A percentile compares a stretch with the other conserved stretches of the same genome.
Conservation (phyloP, 805 yeast genomes). For the Metschnikowia chrysomelidarum region DNA sequence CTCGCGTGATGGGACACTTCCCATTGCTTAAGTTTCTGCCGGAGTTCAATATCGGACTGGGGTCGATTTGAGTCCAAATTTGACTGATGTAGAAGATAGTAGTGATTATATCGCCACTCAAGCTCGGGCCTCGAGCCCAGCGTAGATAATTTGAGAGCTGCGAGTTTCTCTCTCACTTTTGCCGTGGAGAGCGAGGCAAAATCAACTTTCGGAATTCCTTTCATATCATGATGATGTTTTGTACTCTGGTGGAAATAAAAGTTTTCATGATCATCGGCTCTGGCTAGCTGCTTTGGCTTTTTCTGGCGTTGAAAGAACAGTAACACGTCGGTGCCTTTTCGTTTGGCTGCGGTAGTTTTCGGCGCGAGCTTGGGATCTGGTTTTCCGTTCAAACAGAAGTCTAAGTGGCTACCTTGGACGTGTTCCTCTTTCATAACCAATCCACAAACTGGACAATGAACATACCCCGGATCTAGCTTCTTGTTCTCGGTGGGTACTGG, state of each 20-base stretch:
- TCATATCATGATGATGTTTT: slow-evolving; percentile 26
- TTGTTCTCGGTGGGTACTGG: slow-evolving; percentile 4
- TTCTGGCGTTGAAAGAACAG: slow-evolving; percentile 28
- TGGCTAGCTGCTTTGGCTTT: slow-evolving; percentile 7
- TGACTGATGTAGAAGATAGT: slow-evolving; percentile 74
- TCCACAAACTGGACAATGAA: slow-evolving; percentile 68
- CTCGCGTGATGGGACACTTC: slow-evolving; percentile 47
- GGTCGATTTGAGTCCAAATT: slow-evolving; percentile 74
- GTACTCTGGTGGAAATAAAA: slow-evolving; percentile 33
- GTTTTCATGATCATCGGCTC: slow-evolving; percentile 21
- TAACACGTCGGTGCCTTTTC: slow-evolving; percentile 24
- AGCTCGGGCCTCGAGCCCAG: slow-evolving; percentile 62
- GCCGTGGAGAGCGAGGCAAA: slow-evolving; percentile 56
- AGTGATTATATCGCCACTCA: slow-evolving; percentile 74
- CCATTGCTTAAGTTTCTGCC: slow-evolving; percentile 63
- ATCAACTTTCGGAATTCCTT: slow-evolving; percentile 61
- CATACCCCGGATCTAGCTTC: slow-evolving; percentile 25
- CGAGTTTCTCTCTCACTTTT: slow-evolving; percentile 59
- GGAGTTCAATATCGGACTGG: slow-evolving; percentile 50
- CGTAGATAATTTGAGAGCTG: slow-evolving; percentile 53
- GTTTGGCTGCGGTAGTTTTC: slow-evolving; percentile 6
- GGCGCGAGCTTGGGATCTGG: slow-evolving; percentile 11
- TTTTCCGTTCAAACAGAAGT: slow-evolving; percentile 50
- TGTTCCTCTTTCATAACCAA: slow-evolving; percentile 51
- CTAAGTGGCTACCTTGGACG: slow-evolving; percentile 61